Evolutionary conservation across 2,329 filamentous ascomycete species (phyloP).

Genomic region (Didymella arachidicola): DNA sequence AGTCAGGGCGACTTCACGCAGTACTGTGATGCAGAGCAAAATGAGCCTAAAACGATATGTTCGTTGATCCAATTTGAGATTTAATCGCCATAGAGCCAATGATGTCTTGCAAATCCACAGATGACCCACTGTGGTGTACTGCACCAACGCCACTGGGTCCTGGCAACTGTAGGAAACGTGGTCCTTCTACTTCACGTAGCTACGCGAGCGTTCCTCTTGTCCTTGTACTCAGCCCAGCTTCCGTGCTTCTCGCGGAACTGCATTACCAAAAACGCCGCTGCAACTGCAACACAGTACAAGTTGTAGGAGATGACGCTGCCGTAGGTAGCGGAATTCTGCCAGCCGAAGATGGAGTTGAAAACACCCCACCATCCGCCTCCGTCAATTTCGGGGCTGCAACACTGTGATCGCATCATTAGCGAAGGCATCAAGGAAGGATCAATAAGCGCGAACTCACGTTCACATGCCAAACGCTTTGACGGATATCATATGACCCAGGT

Average conservation of each 20-base stretch:
- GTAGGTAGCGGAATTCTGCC: conserved; percentile 86
- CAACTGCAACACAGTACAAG: conserved; percentile 79
- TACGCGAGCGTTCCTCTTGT: not conserved
- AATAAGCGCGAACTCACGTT: conserved; percentile 62
- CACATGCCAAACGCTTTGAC: conserved; percentile 79
- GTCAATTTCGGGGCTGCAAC: conserved; percentile 75
- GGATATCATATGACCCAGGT: conserved; percentile 79
- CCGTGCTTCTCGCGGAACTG: conserved; percentile 66
- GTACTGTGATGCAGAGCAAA: not conserved
- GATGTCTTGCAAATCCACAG: no score
- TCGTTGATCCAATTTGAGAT: no score
- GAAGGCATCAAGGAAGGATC: not conserved
- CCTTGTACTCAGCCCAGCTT: not conserved
- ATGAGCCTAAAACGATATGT: no score
- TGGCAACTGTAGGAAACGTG: not conserved
- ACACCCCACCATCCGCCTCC: conserved; percentile 83
- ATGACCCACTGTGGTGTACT: no score
- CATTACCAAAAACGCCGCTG: conserved; percentile 69
- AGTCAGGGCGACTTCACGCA: no score
- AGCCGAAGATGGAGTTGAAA: conserved; percentile 83
- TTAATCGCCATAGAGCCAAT: no score
- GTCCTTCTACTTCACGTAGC: not conserved
- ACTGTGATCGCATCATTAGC: conserved; percentile 56
- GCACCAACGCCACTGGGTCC: no score
- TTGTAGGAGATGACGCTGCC: conserved; percentile 87